Evolutionary conservation across 495 filamentous ascomycete species (phyloP).

Genomic region (Rhypophila decipiens): DNA sequence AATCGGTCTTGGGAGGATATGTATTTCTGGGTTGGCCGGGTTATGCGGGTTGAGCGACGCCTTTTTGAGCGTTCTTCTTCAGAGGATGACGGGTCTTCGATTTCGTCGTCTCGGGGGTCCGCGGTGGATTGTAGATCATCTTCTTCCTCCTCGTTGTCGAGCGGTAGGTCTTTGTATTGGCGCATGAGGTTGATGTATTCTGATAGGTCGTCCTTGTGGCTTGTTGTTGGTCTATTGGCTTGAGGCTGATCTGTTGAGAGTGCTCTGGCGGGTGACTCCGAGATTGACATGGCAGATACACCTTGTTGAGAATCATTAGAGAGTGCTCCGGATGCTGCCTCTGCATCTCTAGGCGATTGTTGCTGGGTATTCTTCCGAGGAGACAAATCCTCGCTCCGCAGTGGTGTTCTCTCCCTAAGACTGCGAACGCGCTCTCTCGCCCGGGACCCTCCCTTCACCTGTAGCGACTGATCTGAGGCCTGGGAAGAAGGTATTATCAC

Average conservation of each 20-base stretch:
- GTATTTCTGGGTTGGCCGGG: constrained; percentile 7
- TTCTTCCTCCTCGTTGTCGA: constrained; percentile 34
- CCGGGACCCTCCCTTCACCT: constrained; percentile 20
- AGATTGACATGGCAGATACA: too few relatives aligned
- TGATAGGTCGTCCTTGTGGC: constrained; percentile 25
- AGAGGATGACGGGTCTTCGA: constrained; percentile 13
- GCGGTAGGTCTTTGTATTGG: constrained; percentile 30
- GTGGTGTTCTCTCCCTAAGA: constrained; percentile 7
- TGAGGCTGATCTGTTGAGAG: too few relatives aligned
- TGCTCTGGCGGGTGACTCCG: too few relatives aligned
- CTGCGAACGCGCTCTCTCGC: constrained; percentile 1
- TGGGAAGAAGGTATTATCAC: constrained; percentile 3
- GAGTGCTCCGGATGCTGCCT: not conserved
- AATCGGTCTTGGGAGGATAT: constrained; percentile 34
- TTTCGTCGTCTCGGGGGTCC: constrained; percentile 9
- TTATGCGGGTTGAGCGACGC: constrained; percentile 4
- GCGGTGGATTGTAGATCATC: constrained; percentile 19
- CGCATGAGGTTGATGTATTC: constrained; percentile 27
- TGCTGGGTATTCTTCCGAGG: not conserved
- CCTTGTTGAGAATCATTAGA: too few relatives aligned
- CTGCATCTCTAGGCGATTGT: not conserved
- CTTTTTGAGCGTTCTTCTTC: constrained; percentile 20
- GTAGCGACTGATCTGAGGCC: constrained; percentile 18
- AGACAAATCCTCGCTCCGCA: constrained; percentile 6
- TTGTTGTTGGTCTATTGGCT: too few relatives aligned